Base-by-base conservation (phyloP, 495 filamentous ascomycete species). In the Penicillium taxi region DNA sequence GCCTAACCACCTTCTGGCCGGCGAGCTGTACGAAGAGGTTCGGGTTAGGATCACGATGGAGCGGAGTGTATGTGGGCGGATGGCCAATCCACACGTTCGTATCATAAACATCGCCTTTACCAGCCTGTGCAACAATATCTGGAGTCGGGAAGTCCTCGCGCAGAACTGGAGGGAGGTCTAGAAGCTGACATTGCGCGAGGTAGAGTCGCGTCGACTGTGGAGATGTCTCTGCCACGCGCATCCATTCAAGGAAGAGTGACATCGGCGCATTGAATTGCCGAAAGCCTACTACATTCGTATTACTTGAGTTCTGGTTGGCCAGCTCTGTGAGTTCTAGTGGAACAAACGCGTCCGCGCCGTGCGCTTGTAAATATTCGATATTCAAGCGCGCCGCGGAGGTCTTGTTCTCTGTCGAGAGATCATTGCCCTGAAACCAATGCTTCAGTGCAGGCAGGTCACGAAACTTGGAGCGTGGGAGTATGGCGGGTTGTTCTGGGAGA, bases 11-110 rank as follows among this genome's bases (percentile, higher is more conserved):
- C 53, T 98, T 98, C 44, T 48, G 56, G 3, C 87, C 78, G 5
- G 75, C 74, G 12, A 98, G 56, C 58, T 98, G 91, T 24, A 84
- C 75, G 56, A 96, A 94, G 0, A 95, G 51, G 52, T 98, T 98
- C 6, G 86, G 86, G 47, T 98, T 98, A 0, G 91, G 91, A 52
- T 98, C 91, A 14, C 80, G 71, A 61, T 98, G 91, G 7, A 93
- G 70, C 5, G 91, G 86, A 0, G 91, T 96, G 50, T 82, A 83
- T 0, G 89, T 96, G 1, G 85, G 83, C 21, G 86, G 74, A 4
- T 81, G 61, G 7, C 91, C 91, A 4, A 96, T 70, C 91, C 91
- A 98, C 16, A 98, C 59, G 51, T 81, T 90, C 9, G 80, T 77
- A 46, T 77, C 75, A 51, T 98, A 96, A 8, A 96, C 60, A 59